Base-by-base conservation (phyloP, 2,329 filamentous ascomycete species). In the Pseudocercospora macadamiae region DNA sequence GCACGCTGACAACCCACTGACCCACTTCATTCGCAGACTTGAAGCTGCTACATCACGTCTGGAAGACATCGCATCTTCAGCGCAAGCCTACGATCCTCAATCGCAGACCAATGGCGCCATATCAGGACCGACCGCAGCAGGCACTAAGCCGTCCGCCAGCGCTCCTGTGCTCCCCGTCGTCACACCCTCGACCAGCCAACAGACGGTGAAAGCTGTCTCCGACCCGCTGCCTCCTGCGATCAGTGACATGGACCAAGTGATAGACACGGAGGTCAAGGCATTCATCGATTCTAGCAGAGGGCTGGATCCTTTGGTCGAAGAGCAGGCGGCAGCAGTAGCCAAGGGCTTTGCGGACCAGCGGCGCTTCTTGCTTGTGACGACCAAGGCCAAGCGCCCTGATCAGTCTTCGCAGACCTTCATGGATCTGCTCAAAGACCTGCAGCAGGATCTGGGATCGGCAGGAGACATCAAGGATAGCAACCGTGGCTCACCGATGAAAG, bases 31-130 rank as follows among this genome's bases (percentile, higher is more conserved):
- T 57, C 65, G 66, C 74, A 99, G 95, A 79, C 89, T 99, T 68
- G 95, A 99, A 83, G 95, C 95, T 75, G 95, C 95, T 36, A 99
- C 95, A 53, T 95, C 92, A 64, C 88, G 95, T 59, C 86, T 99
- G 57, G 95, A 99, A 80, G 95, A 99, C 75, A 96, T 99, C 71
- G 93, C 95, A 45, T 87, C 90, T 66, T 89, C 91, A n/a, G 71
- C 77, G 4, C 54, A 73, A 14, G 86, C 83, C 55, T 79, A 85
- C 66, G 87, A 89, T 76, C 53, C 64, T 28, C 44, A 44, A 21
- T 28, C 49, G 12, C 56, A 54, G 28, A 19, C 55, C 60, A 57
- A 58, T 55, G 56, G 36, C 49, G 42, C 55, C 9, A 61, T 23
- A 58, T 64, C 36, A 54, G 68, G 34, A 42, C 26, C 60, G 32